Evolutionary conservation across 1,139 yeast species (phyloP).

Genomic region (Ogataea hybrid): DNA sequence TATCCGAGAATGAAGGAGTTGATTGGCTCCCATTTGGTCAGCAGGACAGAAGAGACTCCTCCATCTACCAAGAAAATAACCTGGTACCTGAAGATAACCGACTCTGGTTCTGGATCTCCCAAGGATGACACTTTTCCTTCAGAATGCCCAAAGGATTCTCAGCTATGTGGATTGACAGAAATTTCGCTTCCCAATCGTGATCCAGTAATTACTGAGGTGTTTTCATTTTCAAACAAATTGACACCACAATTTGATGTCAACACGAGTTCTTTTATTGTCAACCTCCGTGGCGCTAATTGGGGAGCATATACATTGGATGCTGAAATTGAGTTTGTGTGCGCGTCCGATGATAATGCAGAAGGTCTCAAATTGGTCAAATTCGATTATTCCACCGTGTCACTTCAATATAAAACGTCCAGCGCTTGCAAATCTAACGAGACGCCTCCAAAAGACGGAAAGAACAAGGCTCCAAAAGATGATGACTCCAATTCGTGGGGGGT

Average conservation of each 20-base stretch:
- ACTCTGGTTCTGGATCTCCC: conserved; percentile 37
- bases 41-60: conserved; percentile 57
- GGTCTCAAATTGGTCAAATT: conserved; percentile 33
- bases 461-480: conserved; percentile 29
- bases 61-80: conserved; percentile 64
- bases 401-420: conserved; percentile 37
- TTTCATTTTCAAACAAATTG: conserved; percentile 44
- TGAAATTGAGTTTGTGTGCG: conserved; percentile 52
- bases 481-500: conserved; percentile 61
- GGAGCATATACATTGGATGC: conserved; percentile 59
- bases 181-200: conserved; percentile 46
- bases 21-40: conserved; percentile 43
- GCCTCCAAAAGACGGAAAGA: conserved; percentile 24
- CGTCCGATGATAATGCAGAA: conserved; percentile 33
- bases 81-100: conserved; percentile 76
- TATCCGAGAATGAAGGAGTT: conserved; percentile 42
- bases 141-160: conserved; percentile 66
- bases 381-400: conserved; percentile 32
- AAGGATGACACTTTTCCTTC: conserved; percentile 33
- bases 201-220: conserved; percentile 50
- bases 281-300: conserved; percentile 64
- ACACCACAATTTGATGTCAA: conserved; percentile 36
- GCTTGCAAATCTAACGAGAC: conserved; percentile 39
- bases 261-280: conserved; percentile 44
- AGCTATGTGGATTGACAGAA: conserved; percentile 64